Conservation (phyloP, 352 stramenopile species). For the Phytophthora lateralis region DNA sequence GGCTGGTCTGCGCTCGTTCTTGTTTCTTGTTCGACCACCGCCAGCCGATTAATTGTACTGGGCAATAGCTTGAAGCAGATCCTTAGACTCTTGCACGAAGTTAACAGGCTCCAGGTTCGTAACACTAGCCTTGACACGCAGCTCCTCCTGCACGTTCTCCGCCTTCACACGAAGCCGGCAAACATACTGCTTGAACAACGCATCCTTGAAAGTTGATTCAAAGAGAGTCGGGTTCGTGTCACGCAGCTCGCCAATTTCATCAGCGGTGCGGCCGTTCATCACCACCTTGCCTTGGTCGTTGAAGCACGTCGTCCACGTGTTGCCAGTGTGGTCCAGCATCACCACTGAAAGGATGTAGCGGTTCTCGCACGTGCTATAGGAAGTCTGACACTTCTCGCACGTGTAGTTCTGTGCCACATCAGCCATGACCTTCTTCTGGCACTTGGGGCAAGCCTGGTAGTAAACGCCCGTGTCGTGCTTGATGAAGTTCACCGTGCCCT, state of each 20-base stretch:
- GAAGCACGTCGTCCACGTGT: constrained; percentile 96
- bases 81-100: constrained; percentile 92
- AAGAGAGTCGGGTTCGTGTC: constrained; percentile 90
- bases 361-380: constrained; percentile 93
- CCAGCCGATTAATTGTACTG: constrained; percentile 72
- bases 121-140: constrained; percentile 93
- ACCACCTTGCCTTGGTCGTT: constrained; percentile 96
- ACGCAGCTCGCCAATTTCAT: constrained; percentile 91
- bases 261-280: constrained; percentile 90
- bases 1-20: constrained; percentile 2
- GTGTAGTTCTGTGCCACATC: constrained; percentile 95
- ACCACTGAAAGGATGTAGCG: constrained; percentile 96
- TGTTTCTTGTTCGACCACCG: constrained; percentile 4
- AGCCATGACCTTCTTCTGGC: constrained; percentile 92
- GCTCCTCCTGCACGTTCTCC: constrained; percentile 96
- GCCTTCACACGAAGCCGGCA: constrained; percentile 93
- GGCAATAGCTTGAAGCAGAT: constrained; percentile 93
- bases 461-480: constrained; percentile 93
- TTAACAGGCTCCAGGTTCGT: constrained; percentile 93
- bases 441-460: constrained; percentile 90
- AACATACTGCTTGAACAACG: constrained; percentile 90
- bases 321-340: constrained; percentile 94
- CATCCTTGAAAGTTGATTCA: constrained; percentile 94
- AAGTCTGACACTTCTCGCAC: constrained; percentile 97
- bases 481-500: constrained; percentile 97